Evolutionary conservation across 495 filamentous ascomycete species (phyloP).

Genomic region (Aspergillus conjunctus): DNA sequence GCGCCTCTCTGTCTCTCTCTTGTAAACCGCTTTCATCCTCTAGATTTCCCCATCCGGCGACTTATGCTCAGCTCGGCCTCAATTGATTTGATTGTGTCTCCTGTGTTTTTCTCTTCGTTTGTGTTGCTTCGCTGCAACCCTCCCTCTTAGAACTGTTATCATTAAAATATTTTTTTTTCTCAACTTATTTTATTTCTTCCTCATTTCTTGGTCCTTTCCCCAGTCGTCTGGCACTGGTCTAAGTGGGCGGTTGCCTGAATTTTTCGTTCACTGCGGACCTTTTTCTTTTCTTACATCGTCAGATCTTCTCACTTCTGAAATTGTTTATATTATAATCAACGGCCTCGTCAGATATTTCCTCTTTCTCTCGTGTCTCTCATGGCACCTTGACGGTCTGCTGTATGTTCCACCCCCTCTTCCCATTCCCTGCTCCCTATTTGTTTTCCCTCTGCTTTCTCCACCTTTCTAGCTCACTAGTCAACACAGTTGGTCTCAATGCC

Average conservation of each 20-base stretch:
- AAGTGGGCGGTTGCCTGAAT: slow-evolving; percentile 15
- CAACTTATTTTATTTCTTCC: neutral
- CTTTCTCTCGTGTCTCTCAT: slow-evolving; percentile 31
- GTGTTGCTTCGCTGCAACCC: slow-evolving; percentile 2
- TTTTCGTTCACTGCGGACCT: slow-evolving; percentile 3
- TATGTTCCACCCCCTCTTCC: slow-evolving; percentile 35
- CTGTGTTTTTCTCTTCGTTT: too few species aligned
- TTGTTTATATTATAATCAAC: slow-evolving; percentile 7
- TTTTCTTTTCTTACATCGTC: slow-evolving; percentile 9
- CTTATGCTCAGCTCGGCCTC: neutral
- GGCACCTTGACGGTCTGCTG: slow-evolving; percentile 38
- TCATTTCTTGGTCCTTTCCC: slow-evolving; percentile 4
- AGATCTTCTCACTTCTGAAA: slow-evolving; percentile 3
- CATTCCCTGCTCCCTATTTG: slow-evolving; percentile 27
- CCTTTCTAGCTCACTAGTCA: slow-evolving; percentile 26
- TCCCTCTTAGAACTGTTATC: neutral
- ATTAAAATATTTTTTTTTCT: neutral
- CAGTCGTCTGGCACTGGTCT: neutral
- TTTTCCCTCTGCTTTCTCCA: slow-evolving; percentile 25
- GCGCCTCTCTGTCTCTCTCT: neutral
- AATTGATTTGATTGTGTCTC: neutral
- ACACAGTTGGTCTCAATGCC: slow-evolving; percentile 21
- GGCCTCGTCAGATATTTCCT: slow-evolving; percentile 16
- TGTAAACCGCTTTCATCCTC: slow-evolving; percentile 15
- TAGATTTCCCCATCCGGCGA: slow-evolving; percentile 17